phyloP scores from a whole-genome alignment of 163 green algal genomes.

The Scenedesmus sp. region DNA sequence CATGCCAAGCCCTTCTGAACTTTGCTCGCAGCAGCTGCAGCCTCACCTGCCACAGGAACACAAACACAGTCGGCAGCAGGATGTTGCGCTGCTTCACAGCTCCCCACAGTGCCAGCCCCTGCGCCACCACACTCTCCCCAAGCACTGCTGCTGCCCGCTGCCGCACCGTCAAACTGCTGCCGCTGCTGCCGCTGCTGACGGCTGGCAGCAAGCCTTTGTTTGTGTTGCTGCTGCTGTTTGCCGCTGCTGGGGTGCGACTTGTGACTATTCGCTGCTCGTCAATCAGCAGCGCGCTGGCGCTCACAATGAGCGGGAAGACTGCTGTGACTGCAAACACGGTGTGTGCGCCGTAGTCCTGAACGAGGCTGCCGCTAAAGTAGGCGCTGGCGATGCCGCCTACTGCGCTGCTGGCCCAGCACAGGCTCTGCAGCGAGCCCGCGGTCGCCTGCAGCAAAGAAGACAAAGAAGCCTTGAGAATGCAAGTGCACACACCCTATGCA shows the following conservation, averaged over 20 bases:
- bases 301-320: conserved; percentile 92
- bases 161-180: conserved; percentile 1
- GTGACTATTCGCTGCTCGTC: conserved; percentile 73
- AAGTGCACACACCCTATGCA: background rate
- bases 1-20: background rate
- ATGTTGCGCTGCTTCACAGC: conserved; percentile 86
- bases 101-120: conserved; percentile 76
- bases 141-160: background rate
- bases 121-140: conserved; percentile 51
- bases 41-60: conserved; percentile 94
- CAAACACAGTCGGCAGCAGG: conserved; percentile 91
- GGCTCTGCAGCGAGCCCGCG: conserved; percentile 89
- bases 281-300: conserved; percentile 81
- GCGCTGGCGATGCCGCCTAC: conserved; percentile 87
- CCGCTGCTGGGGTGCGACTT: background rate
- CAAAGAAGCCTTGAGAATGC: too few relatives aligned
- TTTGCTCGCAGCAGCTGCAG: background rate
- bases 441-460: conserved; percentile 59
- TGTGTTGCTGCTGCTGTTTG: background rate
- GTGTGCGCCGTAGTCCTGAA: conserved; percentile 68
- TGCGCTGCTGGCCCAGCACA: conserved; percentile 92
- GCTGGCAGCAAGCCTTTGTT: background rate
- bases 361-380: conserved; percentile 91
- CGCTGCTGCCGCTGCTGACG: conserved; percentile 1
- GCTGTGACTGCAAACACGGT: conserved; percentile 92